Base-by-base conservation (phyloP, 208 protist species). In the Leishmania braziliensis region DNA sequence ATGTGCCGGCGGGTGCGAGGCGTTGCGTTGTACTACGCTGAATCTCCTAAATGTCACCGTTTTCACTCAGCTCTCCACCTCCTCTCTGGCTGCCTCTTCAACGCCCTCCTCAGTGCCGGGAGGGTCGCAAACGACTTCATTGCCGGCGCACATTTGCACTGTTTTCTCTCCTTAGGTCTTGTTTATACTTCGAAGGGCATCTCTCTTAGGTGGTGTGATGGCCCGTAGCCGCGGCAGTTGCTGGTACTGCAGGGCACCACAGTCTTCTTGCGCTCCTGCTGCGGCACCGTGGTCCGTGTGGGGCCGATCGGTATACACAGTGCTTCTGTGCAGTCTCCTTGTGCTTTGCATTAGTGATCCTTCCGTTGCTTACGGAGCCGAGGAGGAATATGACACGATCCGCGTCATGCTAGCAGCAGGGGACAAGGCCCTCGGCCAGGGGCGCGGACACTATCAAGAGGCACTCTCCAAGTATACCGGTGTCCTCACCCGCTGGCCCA, bases 381-480 rank as follows among this genome's bases (percentile, higher is more conserved):
- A 36, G 3, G 74, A 50, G 8, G 86, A 83, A 6, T 89, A 97
- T 26, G 92, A 95, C 0, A 81, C 46, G 16, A 84, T 85, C 10
- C 90, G 90, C 18, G 10, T 78, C 62, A 77, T 96, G 39, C 79
- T 98, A 3, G 85, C 85, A 0, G 91, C 89, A 1, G 95, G 92
- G 18, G 95, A 98, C 81, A 85, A 88, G 69, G 88, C 89, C 5
- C 74, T 98, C 14, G 87, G 92, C 36, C 77, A 91, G 51, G 95
- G 95, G 0, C 89, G 91, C 46, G 60, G 65, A 26, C 83, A 92
- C 29, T 98, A 97, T 82, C 92, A 90, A 53, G 93, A 96, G 56
- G 95, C 95, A 29, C 79, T 98, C n/a, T 87, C 88, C 36, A 96
- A 96, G 82, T 98, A 97, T 78, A 97, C 93, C 0, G 90, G 89